Conservation (phyloP, 1,284 basidiomycete species). For the Blastosporella zonata region DNA sequence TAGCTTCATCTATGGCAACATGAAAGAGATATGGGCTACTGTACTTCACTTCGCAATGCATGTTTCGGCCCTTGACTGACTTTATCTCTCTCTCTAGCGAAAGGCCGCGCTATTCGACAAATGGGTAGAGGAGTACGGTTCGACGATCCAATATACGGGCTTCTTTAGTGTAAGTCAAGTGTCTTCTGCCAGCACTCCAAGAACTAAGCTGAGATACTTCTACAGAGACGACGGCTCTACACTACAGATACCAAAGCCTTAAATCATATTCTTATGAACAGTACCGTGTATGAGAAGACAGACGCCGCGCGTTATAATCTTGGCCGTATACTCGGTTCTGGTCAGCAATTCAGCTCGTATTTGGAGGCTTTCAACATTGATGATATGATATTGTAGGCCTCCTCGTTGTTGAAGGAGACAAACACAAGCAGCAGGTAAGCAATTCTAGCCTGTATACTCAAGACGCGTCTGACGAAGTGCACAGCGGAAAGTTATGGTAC, state of each 20-base stretch:
- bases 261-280: conserved; percentile 46
- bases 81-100: conserved; percentile 25
- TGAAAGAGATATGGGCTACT: conserved; percentile 39
- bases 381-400: conserved; percentile 29
- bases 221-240: conserved; percentile 38
- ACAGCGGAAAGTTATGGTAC: conserved; percentile 42
- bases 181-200: background rate
- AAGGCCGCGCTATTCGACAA: conserved; percentile 41
- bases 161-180: conserved; percentile 41
- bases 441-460: background rate
- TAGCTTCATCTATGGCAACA: conserved; percentile 53
- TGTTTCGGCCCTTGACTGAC: background rate
- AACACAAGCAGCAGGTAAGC: conserved; percentile 47
- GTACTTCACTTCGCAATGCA: conserved; percentile 22
- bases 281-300: conserved; percentile 45
- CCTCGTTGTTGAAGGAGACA: conserved; percentile 43
- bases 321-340: conserved; percentile 39
- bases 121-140: conserved; percentile 57
- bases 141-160: conserved; percentile 43
- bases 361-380: background rate
- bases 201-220: background rate
- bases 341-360: conserved; percentile 22
- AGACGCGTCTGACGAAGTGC: background rate
- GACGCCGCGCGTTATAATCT: conserved; percentile 32
- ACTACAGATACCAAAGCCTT: conserved; percentile 48